Evolutionary conservation across 192 early-diverging fungal genomes (phyloP), one percentile per base, ranked within the genome.

Genomic region (Backusella tarrabulga): DNA sequence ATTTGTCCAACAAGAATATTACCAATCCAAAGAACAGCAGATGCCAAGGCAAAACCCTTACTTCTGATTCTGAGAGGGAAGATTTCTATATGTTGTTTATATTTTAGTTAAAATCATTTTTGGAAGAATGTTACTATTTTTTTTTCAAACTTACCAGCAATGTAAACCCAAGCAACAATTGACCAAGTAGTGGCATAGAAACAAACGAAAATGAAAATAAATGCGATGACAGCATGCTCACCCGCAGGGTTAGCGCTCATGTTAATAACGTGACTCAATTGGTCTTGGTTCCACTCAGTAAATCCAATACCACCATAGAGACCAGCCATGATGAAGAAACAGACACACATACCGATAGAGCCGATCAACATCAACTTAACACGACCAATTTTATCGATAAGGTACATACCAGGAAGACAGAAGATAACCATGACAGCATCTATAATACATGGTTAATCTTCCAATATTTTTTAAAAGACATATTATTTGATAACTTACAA

Each of bases 141-240:
- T 40, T 40, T 40, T 40, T 40, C 38, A 63, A 29, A 29, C 56
- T 63, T 29, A 63, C 56, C 96, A 12, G 93, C 87, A 66, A 93
- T 89, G 79, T 95, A 95, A 76, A 95, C 90, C 95, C 95, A 97
- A 12, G 89, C 92, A 35, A 95, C 90, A 26, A 95, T 94, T 6
- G 93, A 95, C 96, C 96, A 97, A 9, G 95, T 93, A 75, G 85
- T 88, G 67, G 93, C 94, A 69, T 95, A 97, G 23, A 87, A 89
- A 74, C 85, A 85, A 36, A 95, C 91, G 79, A 95, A 97, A 32
- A 93, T 68, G 75, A 91, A 95, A 34, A 93, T 88, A 83, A 88
- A 88, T 34, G 91, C 87, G 36, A 94, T 91, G 54, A 89, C 84
- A 72, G 88, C 77, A 21, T 88, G 83, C 7, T 85, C 87, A 1